These are phyloP conservation scores for Penicillium argentinense DNA, from an alignment of 495 filamentous ascomycete genomes.

Conservation along the genomic window DNA sequence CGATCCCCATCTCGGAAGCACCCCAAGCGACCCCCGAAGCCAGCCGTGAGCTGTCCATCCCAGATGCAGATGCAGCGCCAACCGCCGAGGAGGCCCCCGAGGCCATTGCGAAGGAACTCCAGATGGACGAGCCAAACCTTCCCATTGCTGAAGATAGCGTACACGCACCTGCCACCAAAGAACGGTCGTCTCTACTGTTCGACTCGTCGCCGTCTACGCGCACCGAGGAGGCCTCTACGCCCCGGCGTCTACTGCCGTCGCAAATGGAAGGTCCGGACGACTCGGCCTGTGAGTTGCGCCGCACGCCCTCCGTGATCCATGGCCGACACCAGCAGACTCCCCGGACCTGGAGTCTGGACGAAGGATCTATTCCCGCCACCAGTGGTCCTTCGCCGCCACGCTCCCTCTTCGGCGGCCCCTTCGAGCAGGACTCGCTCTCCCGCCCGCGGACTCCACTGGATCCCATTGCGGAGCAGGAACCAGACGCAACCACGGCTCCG, in stretches of 20 bases:
- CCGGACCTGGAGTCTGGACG: constrained; percentile 36
- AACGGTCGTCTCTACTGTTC: constrained; percentile 54
- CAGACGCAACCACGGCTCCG: constrained; percentile 24
- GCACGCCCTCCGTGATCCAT: constrained; percentile 38
- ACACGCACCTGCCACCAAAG: constrained; percentile 54
- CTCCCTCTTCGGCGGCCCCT: constrained; percentile 28
- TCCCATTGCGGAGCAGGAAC: constrained; percentile 42
- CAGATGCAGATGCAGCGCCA: constrained; percentile 8
- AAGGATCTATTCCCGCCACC: constrained; percentile 21
- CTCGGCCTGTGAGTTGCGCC: constrained; percentile 31
- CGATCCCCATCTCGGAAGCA: constrained; percentile 52
- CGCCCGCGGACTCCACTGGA: constrained; percentile 42
- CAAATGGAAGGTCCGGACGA: constrained; percentile 15
- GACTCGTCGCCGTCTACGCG: constrained; percentile 50
- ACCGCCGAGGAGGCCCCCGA: neutral
- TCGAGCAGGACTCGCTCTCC: constrained; percentile 24
- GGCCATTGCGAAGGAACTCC: constrained; percentile 8
- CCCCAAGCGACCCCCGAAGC: constrained; percentile 29
- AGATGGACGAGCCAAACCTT: constrained; percentile 17
- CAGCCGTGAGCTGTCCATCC: constrained; percentile 8
- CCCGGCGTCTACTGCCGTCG: constrained; percentile 19
- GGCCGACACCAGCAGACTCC: constrained; percentile 32
- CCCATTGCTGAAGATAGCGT: constrained; percentile 19
- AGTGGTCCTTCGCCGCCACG: constrained; percentile 24
- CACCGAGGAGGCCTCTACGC: constrained; percentile 14